Percentiles rank a stretch among this genome's conserved stretches.
Conservation (phyloP, 768 basidiomycete species). For the Hydnomerulius pinastri region DNA sequence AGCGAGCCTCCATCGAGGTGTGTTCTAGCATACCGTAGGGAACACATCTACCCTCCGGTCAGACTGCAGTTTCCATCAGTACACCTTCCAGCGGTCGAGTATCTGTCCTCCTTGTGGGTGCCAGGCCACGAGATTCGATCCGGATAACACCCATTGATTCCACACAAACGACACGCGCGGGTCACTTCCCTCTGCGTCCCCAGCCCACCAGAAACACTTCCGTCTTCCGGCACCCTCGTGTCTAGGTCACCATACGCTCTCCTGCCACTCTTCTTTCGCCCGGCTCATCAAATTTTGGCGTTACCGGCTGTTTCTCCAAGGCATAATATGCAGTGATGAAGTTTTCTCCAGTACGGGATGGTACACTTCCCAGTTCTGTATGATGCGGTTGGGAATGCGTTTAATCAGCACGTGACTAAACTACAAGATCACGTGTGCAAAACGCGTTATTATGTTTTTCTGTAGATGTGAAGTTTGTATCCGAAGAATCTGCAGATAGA, state of each 20-base stretch:
- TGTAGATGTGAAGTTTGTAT: too few relatives aligned
- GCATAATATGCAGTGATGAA: too few relatives aligned
- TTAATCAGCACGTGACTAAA: not conserved
- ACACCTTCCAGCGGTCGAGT: constrained; percentile 1
- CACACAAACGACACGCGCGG: constrained; percentile 1
- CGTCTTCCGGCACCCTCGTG: not conserved
- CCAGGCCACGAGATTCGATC: constrained; percentile 2
- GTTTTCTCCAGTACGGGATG: not conserved
- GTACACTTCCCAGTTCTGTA: not conserved
- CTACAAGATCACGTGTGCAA: not conserved
- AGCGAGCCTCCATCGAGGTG: not conserved
- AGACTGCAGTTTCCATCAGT: constrained; percentile 13
- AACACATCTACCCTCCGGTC: constrained; percentile 4
- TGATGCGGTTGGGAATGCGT: not conserved
- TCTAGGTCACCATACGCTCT: not conserved
- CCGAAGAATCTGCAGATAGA: too few relatives aligned
- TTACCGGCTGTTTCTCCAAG: constrained; percentile 1
- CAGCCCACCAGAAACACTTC: constrained; percentile 6
- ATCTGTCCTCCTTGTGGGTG: not conserved
- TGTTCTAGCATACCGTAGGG: not conserved
- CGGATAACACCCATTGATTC: constrained; percentile 3
- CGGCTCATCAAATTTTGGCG: not conserved
- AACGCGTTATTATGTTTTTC: not conserved
- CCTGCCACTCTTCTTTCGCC: not conserved
- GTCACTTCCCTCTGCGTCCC: constrained; percentile 4